Percentiles rank a stretch among this genome's conserved stretches.
These are phyloP conservation scores for Filosporella fistucella DNA, from an alignment of 495 filamentous ascomycete genomes.

Conservation along the genomic window DNA sequence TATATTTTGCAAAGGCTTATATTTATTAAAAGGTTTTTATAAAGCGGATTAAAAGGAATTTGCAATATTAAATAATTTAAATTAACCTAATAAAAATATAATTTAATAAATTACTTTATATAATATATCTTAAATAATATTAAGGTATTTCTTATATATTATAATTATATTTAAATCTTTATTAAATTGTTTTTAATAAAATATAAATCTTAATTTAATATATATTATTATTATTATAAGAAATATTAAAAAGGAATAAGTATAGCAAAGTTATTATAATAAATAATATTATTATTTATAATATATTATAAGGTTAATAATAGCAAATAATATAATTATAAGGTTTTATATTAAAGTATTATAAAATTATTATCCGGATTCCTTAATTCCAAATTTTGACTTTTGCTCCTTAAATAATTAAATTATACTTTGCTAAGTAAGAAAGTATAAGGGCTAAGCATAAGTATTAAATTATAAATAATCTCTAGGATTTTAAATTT, in stretches of 20 bases:
- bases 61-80: background rate
- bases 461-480: background rate
- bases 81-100: background rate
- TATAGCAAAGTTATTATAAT: background rate
- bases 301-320: background rate
- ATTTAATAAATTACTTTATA: background rate
- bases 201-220: background rate
- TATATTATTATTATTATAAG: background rate
- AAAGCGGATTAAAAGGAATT: too few relatives aligned
- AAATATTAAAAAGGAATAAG: background rate
- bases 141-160: background rate
- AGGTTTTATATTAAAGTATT: background rate
- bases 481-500: background rate
- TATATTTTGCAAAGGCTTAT: too few relatives aligned
- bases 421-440: background rate
- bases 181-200: background rate
- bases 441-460: background rate
- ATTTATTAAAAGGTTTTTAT: background rate
- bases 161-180: background rate
- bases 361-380: background rate
- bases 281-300: background rate
- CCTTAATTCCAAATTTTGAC: background rate
- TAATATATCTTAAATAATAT: background rate
- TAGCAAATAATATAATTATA: background rate
- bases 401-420: background rate